Percentiles rank a stretch among this genome's conserved stretches.
Evolutionary conservation across 2,329 filamentous ascomycete genomes (phyloP).

Genomic region (Lecanicillium sp.): DNA sequence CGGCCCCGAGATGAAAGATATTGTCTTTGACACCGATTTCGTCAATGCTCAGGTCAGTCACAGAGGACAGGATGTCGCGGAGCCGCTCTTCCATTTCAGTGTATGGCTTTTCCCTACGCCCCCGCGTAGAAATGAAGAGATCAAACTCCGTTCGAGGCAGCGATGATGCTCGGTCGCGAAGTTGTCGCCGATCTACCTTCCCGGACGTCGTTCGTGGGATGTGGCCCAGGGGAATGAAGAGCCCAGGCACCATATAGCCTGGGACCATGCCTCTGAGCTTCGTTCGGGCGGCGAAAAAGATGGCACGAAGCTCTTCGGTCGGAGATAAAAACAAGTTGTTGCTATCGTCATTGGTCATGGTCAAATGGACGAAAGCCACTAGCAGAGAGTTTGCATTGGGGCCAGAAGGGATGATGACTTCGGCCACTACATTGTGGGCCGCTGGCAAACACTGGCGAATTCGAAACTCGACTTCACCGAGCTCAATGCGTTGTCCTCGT

Average conservation of each 20-base stretch:
- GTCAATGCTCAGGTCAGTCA: slow-evolving; percentile 25
- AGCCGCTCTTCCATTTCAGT: slow-evolving; percentile 27
- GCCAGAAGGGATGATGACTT: slow-evolving; percentile 37
- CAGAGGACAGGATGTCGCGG: slow-evolving; percentile 26
- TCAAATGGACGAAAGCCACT: slow-evolving; percentile 27
- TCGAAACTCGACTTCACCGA: slow-evolving; percentile 38
- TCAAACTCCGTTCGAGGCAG: slow-evolving; percentile 28
- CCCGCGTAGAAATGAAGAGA: slow-evolving; percentile 20
- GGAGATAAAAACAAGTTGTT: slow-evolving; percentile 12
- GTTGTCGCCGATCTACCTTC: slow-evolving; percentile 35
- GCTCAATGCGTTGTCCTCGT: slow-evolving; percentile 51
- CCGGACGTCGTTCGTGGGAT: slow-evolving; percentile 35
- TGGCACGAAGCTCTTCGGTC: slow-evolving; percentile 15
- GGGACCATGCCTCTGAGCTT: background rate
- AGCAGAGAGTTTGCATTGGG: slow-evolving; percentile 28
- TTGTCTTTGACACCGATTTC: slow-evolving; percentile 28
- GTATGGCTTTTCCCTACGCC: slow-evolving; percentile 16
- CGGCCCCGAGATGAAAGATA: slow-evolving; percentile 39
- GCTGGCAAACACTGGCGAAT: slow-evolving; percentile 31
- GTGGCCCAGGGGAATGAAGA: slow-evolving; percentile 29
- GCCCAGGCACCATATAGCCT: slow-evolving; percentile 32
- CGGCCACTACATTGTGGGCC: slow-evolving; percentile 35
- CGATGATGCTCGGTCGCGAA: slow-evolving; percentile 28
- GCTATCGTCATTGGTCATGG: background rate
- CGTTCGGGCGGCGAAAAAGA: slow-evolving; percentile 11